Percentiles rank a stretch among this genome's conserved stretches.
Evolutionary conservation across 495 filamentous ascomycete genomes (phyloP).

Genomic region (Trichocladium uniseriatum): DNA sequence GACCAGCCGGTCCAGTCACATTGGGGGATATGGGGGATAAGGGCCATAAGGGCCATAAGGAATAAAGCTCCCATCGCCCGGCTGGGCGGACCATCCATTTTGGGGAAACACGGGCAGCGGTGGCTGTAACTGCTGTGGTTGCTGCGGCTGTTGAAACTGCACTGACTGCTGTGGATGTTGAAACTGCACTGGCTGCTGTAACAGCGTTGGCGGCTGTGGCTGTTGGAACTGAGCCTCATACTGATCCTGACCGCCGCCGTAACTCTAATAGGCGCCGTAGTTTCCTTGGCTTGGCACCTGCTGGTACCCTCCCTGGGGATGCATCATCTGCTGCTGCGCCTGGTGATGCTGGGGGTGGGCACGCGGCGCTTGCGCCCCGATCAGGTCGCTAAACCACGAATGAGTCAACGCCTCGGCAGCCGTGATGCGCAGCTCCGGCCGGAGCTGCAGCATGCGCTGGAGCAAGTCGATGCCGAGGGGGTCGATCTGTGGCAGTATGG

Average conservation of each 20-base stretch:
- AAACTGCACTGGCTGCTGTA: too few species aligned
- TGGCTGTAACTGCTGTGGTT: too few species aligned
- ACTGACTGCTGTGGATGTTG: too few species aligned
- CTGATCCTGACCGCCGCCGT: background rate
- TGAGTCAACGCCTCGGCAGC: slow-evolving; percentile 78
- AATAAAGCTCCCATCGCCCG: too few species aligned
- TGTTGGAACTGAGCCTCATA: too few species aligned
- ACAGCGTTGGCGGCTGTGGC: too few species aligned
- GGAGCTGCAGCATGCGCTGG: slow-evolving; percentile 80
- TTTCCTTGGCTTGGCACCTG: slow-evolving; percentile 25
- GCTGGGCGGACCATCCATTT: too few species aligned
- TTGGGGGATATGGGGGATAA: too few species aligned
- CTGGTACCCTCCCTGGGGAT: slow-evolving; percentile 22
- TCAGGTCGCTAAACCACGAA: slow-evolving; percentile 65
- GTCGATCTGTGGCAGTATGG: slow-evolving; percentile 86
- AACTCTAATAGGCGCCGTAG: slow-evolving; percentile 25
- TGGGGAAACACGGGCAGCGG: too few species aligned
- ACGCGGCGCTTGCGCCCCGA: slow-evolving; percentile 28
- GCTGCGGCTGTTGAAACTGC: too few species aligned
- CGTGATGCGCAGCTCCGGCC: slow-evolving; percentile 84
- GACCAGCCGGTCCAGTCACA: too few species aligned
- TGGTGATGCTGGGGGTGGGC: slow-evolving; percentile 30
- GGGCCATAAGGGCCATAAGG: too few species aligned
- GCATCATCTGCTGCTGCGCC: slow-evolving; percentile 24
- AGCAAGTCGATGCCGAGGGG: slow-evolving; percentile 75